Evolutionary conservation across 768 basidiomycete genomes (phyloP), one percentile per base, ranked within the genome.

Genomic region (Flagelloscypha sp.): DNA sequence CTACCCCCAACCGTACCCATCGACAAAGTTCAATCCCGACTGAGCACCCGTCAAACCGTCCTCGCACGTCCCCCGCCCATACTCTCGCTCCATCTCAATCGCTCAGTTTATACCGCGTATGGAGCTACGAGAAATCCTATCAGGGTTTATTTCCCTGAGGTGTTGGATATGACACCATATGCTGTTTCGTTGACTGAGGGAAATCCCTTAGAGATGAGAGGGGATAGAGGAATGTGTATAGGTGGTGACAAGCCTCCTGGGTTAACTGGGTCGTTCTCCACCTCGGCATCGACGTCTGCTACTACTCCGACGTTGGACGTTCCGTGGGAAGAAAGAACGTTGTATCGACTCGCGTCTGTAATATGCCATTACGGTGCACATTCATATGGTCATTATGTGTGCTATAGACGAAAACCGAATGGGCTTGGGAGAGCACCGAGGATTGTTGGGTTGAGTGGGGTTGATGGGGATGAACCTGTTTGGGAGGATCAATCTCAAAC

Each of bases 351-450:
- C 23, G 59, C 78, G 2, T 79, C 87, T 7, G 78, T 86, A 20
- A 90, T 98, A 11, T 89, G 89, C 47, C 94, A 98, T 57, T 94
- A 80, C 52, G 94, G 94, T 10, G 76, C 80, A 36, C 92, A 95
- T 51, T 82, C 82, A 4, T 93, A 85, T 52, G 94, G 94, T 5
- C 94, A 99, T 53, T 99, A 94, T 53, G 75, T 98, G 45, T 89
- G 85, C 46, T 94, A 79, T 53, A 72, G 95, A 11, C 70, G 93
- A 30, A 86, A 83, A 57, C 92, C 92, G n/a, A n/a, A n/a, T n/a
- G n/a, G n/a, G n/a, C n/a, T n/a, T n/a, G n/a, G n/a, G n/a, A n/a
- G n/a, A n/a, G n/a, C n/a, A n/a, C n/a, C n/a, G n/a, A n/a, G n/a
- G n/a, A n/a, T n/a, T n/a, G n/a, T n/a, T n/a, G n/a, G n/a, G n/a